Base-by-base conservation (phyloP, 2,329 filamentous ascomycete species). In the Fusarium nodosum region DNA sequence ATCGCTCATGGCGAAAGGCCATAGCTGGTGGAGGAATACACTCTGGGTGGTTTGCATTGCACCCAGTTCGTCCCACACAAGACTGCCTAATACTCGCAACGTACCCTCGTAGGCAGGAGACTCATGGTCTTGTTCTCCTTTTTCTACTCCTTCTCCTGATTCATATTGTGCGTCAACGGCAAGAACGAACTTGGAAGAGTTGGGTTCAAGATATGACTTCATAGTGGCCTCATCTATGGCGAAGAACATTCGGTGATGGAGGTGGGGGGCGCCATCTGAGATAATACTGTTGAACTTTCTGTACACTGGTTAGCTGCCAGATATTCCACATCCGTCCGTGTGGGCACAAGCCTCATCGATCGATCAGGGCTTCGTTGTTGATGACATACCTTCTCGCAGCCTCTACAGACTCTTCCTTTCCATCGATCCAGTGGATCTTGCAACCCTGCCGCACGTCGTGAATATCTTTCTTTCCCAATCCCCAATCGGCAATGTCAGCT, bases 11-110 rank as follows among this genome's bases (percentile, higher is more conserved):
- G 67, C 72, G 33, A 72, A 50, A 1, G 73, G 73, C 74, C 74
- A 76, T 3, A 75, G 46, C 6, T 70, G 41, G 9, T 31, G n/a
- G 7, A 72, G 63, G 2, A 33, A 33, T 0, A 60, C 56, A 8
- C 59, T 65, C 53, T 74, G 70, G 7, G 55, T 72, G 3, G 83
- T 74, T 3, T 84, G 69, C 13, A 81, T 75, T 2, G 74, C 68
- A 1, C 65, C 54, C 0, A 76, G 12, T 3, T 76, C 73, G 18
- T 76, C 73, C 73, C 73, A 76, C 2, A 76, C 6, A 1, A 76
- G 36, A 26, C 74, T 76, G 0, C 73, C 64, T 0, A 74, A 55
- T 24, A 76, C 60, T 2, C 73, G 55, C 13, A 75, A 11, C 2
- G 28, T 64, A 1, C 74, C 74, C 3, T 56, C 42, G 26, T 75